Evolutionary conservation across 371 early-diverging fungal species (phyloP).

Genomic region (Conidiobolus incongruus): DNA sequence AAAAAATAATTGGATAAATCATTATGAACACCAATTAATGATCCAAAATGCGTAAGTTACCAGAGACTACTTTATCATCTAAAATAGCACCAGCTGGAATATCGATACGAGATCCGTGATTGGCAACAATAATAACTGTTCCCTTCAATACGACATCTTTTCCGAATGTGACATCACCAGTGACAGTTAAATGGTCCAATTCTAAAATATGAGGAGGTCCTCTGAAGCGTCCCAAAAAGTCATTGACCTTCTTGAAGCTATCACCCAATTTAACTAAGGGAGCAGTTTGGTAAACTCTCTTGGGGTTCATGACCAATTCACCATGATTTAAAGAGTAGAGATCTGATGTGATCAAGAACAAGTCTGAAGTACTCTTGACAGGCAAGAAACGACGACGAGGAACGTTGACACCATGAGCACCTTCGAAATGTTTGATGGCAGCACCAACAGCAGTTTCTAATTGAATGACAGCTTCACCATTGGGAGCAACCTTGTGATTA

Average conservation of each 20-base stretch:
- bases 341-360: slow-evolving; percentile 94
- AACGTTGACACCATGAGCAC: slow-evolving; percentile 95
- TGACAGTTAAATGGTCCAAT: slow-evolving; percentile 94
- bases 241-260: slow-evolving; percentile 89
- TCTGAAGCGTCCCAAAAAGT: slow-evolving; percentile 48
- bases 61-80: slow-evolving; percentile 96
- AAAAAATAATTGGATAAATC: not conserved
- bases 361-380: slow-evolving; percentile 96
- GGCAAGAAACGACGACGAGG: slow-evolving; percentile 97
- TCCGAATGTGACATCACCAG: slow-evolving; percentile 96
- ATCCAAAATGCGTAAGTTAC: slow-evolving; percentile 79
- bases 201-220: slow-evolving; percentile 92
- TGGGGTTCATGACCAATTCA: slow-evolving; percentile 72
- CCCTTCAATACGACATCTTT: slow-evolving; percentile 84
- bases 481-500: slow-evolving; percentile 64
- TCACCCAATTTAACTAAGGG: slow-evolving; percentile 95
- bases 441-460: slow-evolving; percentile 99
- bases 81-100: slow-evolving; percentile 96
- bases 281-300: slow-evolving; percentile 77
- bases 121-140: slow-evolving; percentile 98
- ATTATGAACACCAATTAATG: slow-evolving; percentile 14
- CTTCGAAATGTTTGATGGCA: slow-evolving; percentile 95
- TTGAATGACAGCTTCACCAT: slow-evolving; percentile 92
- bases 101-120: slow-evolving; percentile 85
- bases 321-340: slow-evolving; percentile 88